Evolutionary conservation across 768 basidiomycete genomes (phyloP), one percentile per base, ranked within the genome.

Genomic region (Pluteus cervinus): DNA sequence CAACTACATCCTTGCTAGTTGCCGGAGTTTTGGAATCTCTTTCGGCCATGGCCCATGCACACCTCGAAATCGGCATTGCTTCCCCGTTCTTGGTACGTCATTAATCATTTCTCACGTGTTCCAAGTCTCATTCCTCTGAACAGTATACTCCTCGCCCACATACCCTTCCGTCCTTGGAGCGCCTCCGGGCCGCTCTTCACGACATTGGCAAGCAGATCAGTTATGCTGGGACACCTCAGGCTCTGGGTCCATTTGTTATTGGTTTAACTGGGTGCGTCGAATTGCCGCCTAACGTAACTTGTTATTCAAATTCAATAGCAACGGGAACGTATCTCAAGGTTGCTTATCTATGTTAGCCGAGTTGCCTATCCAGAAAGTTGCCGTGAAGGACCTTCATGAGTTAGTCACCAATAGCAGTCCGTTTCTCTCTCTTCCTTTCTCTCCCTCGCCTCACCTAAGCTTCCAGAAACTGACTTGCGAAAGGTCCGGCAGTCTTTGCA

Each of bases 11-110:
- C 9, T 16, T 21, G 20, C 41, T 55, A 90, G 88, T 87, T 41
- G 86, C 86, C 8, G 91, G 90, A 9, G 80, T 79, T 5, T 73
- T 90, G 2, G 91, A 93, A 59, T 83, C 87, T 0, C 70, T 93
- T 16, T 75, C 71, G 1, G 70, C 86, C 4, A 76, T 87, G 54
- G 89, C 87, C 0, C 81, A 89, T 29, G 74, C 79, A 1, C 77
- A 90, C 48, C 69, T 94, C 4, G 76, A 85, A 51, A 63, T 77
- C 6, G 92, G 92, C 0, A 67, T 89, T 4, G 79, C 86, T 0
- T 83, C 84, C 2, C 87, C 91, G 0, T 86, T 94, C 55, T 67
- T 94, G 5, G 88, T 87, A 49, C 40, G 83, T 60, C 33, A 12
- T 24, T 21, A 20, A 28, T 24, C 15, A 32, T 15, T 8, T 21